phyloP scores from a whole-genome alignment of 805 yeast genomes.

The Metschnikowia continentalis region DNA sequence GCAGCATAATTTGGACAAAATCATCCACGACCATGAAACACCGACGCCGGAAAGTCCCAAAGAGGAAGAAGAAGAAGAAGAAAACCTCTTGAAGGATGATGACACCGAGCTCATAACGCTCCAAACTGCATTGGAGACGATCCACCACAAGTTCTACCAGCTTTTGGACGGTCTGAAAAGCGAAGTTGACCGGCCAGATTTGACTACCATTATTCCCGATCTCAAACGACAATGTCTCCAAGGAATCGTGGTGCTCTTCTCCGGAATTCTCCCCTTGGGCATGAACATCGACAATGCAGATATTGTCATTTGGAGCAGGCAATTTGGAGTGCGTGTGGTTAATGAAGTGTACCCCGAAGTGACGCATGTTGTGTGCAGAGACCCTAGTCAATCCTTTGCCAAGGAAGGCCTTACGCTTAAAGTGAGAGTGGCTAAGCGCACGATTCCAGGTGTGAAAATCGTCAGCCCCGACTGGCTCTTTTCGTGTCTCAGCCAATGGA shows the following conservation, averaged over 20 bases:
- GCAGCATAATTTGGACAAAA: slow-evolving; percentile 65
- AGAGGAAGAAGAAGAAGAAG: slow-evolving; percentile 33
- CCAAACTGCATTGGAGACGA: slow-evolving; percentile 54
- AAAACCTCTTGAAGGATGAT: slow-evolving; percentile 66
- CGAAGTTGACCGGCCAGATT: slow-evolving; percentile 46
- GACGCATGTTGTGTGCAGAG: slow-evolving; percentile 84
- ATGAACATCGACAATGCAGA: slow-evolving; percentile 69
- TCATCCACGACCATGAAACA: slow-evolving; percentile 31
- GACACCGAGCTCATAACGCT: slow-evolving; percentile 71
- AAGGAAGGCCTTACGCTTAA: slow-evolving; percentile 59
- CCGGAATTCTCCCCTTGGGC: slow-evolving; percentile 90
- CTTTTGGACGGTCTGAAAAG: slow-evolving; percentile 7
- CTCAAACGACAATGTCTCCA: slow-evolving; percentile 66
- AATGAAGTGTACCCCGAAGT: slow-evolving; percentile 63
- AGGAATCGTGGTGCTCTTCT: slow-evolving; percentile 69
- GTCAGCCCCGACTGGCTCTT: slow-evolving; percentile 93
- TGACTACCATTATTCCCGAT: slow-evolving; percentile 66
- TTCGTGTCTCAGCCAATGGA: slow-evolving; percentile 79
- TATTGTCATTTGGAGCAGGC: slow-evolving; percentile 86
- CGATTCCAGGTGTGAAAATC: slow-evolving; percentile 61
- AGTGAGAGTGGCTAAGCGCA: slow-evolving; percentile 70
- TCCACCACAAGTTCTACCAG: slow-evolving; percentile 65
- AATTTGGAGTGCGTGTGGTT: slow-evolving; percentile 86
- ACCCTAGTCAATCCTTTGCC: slow-evolving; percentile 43
- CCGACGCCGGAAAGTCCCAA: slow-evolving; percentile 22